These are phyloP conservation scores for Fraxinus americana DNA, from an alignment of 257 asterid genomes.

Conservation along the genomic window DNA sequence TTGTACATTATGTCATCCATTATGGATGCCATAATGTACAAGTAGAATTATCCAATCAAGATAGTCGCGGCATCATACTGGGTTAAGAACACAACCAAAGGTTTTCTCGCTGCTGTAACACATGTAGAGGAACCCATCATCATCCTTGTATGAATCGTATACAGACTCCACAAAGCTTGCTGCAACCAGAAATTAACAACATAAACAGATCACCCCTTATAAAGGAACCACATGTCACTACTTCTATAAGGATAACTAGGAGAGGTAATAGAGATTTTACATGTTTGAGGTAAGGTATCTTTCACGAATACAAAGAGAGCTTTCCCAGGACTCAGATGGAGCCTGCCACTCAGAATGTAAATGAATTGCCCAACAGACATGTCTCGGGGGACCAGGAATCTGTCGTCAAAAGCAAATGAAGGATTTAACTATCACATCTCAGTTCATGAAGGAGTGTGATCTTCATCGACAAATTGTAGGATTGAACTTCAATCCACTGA, in stretches of 20 bases:
- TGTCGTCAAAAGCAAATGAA: slow-evolving; percentile 27
- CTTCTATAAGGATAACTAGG: slow-evolving; percentile 6
- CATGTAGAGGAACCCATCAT: slow-evolving; percentile 91
- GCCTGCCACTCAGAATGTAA: slow-evolving; percentile 80
- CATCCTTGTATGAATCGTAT: slow-evolving; percentile 69
- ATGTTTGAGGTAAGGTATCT: slow-evolving; percentile 88
- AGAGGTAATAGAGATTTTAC: slow-evolving; percentile 38
- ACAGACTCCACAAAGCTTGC: slow-evolving; percentile 76
- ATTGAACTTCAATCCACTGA: neutral
- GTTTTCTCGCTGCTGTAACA: slow-evolving; percentile 98
- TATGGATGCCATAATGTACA: too few species aligned
- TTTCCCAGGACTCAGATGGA: slow-evolving; percentile 84
- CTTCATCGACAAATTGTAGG: neutral
- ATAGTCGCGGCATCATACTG: slow-evolving; percentile 1
- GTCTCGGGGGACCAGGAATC: slow-evolving; percentile 94
- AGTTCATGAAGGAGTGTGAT: neutral
- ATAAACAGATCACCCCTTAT: neutral
- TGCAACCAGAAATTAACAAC: slow-evolving; percentile 34
- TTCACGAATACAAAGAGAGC: slow-evolving; percentile 85
- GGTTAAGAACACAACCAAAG: slow-evolving; percentile 43
- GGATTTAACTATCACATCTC: neutral
- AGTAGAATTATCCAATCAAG: too few species aligned
- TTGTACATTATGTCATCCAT: too few species aligned
- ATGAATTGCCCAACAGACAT: slow-evolving; percentile 92
- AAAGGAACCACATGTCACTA: neutral